Percentiles rank a stretch among this genome's conserved stretches.
Conservation (phyloP, 306 rosid genomes). For the Neltuma alba region DNA sequence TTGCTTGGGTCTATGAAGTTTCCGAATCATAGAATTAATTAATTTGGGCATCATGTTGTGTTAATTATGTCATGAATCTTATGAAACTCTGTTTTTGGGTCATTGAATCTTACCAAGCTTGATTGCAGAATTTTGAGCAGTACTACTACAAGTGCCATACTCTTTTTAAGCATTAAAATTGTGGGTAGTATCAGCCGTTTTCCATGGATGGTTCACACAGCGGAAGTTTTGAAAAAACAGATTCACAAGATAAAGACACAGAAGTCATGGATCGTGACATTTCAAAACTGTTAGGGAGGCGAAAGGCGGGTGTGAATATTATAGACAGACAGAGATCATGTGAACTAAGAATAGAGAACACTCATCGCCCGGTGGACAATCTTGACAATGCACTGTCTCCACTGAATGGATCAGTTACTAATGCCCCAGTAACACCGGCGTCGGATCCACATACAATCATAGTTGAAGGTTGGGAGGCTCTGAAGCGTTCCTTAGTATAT, state of each 20-base stretch:
- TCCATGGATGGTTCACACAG: constrained; percentile 45
- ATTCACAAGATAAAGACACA: constrained; percentile 29
- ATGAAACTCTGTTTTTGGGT: not conserved
- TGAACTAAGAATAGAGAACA: constrained; percentile 56
- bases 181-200: constrained; percentile 36
- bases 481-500: constrained; percentile 75
- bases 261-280: constrained; percentile 62
- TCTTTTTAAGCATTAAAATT: constrained; percentile 9
- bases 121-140: constrained; percentile 51
- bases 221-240: constrained; percentile 46
- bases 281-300: constrained; percentile 62
- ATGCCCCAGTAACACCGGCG: constrained; percentile 56
- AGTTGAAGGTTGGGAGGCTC: constrained; percentile 80
- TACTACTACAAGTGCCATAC: constrained; percentile 18
- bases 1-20: constrained; percentile 7
- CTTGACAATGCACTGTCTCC: constrained; percentile 52
- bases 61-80: constrained; percentile 17
- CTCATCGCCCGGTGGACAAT: constrained; percentile 46
- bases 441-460: constrained; percentile 60
- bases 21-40: not conserved
- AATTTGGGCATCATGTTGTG: not conserved
- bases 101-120: not conserved
- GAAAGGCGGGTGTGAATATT: constrained; percentile 58
- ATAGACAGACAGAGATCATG: constrained; percentile 75
- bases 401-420: constrained; percentile 44